These are phyloP conservation scores for Cucumis hystrix DNA, from an alignment of 306 rosid genomes.

Conservation along the genomic window DNA sequence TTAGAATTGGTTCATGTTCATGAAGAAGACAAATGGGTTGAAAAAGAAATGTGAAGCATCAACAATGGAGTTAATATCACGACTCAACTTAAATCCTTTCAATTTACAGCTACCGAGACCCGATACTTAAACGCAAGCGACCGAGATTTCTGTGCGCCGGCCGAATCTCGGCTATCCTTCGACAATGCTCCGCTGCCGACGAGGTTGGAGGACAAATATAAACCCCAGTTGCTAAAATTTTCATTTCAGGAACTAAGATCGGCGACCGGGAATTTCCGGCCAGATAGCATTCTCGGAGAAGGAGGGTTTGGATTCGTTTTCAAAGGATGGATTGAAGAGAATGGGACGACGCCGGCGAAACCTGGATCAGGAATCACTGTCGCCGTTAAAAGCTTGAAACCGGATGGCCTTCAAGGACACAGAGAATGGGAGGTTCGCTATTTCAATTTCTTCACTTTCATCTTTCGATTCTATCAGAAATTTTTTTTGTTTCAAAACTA, in stretches of 20 bases:
- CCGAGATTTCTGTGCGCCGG: conserved; percentile 58
- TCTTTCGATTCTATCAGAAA: neutral
- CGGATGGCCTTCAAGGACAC: conserved; percentile 96
- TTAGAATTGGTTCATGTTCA: too few relatives aligned
- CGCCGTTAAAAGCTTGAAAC: conserved; percentile 91
- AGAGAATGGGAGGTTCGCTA: conserved; percentile 99
- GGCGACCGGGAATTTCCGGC: conserved; percentile 96
- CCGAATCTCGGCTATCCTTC: conserved; percentile 59
- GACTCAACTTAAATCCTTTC: too few relatives aligned
- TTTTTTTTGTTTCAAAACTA: too few relatives aligned
- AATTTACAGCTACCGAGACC: conserved; percentile 65
- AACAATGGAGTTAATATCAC: neutral
- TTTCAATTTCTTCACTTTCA: neutral
- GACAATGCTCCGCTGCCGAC: conserved; percentile 48
- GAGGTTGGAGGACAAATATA: conserved; percentile 23
- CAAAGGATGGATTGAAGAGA: conserved; percentile 96
- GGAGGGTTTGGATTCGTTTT: conserved; percentile 93
- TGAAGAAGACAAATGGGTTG: neutral
- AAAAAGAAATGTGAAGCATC: neutral
- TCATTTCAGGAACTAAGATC: conserved; percentile 78
- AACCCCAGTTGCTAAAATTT: conserved; percentile 58
- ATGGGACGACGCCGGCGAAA: conserved; percentile 90
- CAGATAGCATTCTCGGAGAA: conserved; percentile 94
- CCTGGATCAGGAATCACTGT: conserved; percentile 89
- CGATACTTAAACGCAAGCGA: conserved; percentile 86